A percentile compares a stretch with the other conserved stretches of the same genome.
These are phyloP conservation scores for Farysia itapuensis DNA, from an alignment of 1,284 basidiomycete species.

Conservation along the genomic window DNA sequence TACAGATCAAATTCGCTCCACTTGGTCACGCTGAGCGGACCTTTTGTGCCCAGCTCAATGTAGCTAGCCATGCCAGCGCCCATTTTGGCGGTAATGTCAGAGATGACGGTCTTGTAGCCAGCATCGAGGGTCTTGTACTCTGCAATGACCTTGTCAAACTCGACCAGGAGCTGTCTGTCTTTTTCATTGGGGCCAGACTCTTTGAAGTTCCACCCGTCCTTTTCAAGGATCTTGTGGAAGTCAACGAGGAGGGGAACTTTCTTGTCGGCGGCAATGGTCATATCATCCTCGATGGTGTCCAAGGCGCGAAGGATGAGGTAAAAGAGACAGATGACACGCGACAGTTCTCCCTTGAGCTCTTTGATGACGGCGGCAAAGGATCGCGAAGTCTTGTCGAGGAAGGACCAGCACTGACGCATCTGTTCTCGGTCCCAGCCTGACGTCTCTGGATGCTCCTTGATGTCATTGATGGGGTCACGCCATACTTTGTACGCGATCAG, in stretches of 20 bases:
- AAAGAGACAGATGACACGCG: conserved; percentile 85
- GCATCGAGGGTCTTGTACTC: conserved; percentile 69
- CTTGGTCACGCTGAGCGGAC: conserved; percentile 37
- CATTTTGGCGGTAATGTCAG: conserved; percentile 73
- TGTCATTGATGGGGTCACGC: conserved; percentile 62
- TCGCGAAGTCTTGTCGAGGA: conserved; percentile 84
- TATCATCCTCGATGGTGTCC: conserved; percentile 98
- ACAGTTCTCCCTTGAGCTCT: conserved; percentile 91
- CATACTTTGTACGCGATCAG: conserved; percentile 61
- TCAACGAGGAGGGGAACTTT: conserved; percentile 84
- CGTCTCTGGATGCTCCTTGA: conserved; percentile 57
- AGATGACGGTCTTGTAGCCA: conserved; percentile 77
- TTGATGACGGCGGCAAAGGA: conserved; percentile 94
- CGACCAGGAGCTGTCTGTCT: conserved; percentile 81
- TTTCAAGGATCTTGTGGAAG: conserved; percentile 79
- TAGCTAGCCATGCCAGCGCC: conserved; percentile 93
- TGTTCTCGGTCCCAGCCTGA: conserved; percentile 55
- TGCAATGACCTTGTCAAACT: conserved; percentile 80
- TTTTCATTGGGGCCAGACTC: conserved; percentile 84
- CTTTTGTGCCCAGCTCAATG: conserved; percentile 48
- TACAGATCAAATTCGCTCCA: conserved; percentile 87
- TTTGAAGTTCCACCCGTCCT: conserved; percentile 84
- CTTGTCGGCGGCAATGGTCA: conserved; percentile 82
- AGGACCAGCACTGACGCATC: conserved; percentile 89
- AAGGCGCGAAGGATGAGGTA: conserved; percentile 90